Evolutionary conservation across 768 basidiomycete species (phyloP), one percentile per base, ranked within the genome.

Genomic region (Tephrocybe rancida): DNA sequence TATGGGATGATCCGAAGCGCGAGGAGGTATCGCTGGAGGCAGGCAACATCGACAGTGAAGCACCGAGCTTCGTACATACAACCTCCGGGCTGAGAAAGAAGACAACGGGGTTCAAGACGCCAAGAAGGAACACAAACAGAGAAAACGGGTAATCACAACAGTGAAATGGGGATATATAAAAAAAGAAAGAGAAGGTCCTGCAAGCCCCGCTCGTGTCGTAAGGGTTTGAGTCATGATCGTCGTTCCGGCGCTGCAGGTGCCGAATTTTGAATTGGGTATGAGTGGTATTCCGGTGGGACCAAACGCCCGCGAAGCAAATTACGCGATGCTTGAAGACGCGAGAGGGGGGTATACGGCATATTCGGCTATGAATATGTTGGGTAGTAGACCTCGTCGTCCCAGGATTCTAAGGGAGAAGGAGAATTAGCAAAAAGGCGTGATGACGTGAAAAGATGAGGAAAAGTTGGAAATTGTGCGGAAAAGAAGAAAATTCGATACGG

Each of bases 351-450:
- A 21, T 41, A 18, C 21, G 39, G 16, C 3, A 22, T 44, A 29
- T 10, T 18, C 19, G 42, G 45, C 30, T 48, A 74, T 63, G 71
- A 73, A 38, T 50, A 41, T 11, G 39, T 11, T 11, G 73, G 71
- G 57, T 73, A 83, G 60, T 78, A 81, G 13, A 64, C 55, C 30
- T 81, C 76, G 34, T 79, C 75, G 56, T 77, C 79, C 81, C 81
- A 83, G 29, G 78, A 76, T 68, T 72, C 76, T 78, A 63, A 34
- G 18, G 14, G 11, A 22, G 24, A 39, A 52, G 16, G 19, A 29
- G 26, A 43, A 13, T 22, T 11, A 21, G 24, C 8, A 18, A 44
- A 27, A n/a, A n/a, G 34, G 14, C 4, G 11, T 34, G 38, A 22
- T 5, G 27, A 16, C 5, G 30, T 9, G 26, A 24, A 8, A 14